Evolutionary conservation across 2,329 filamentous ascomycete genomes (phyloP), one percentile per base, ranked within the genome.

Genomic region (Colletotrichum lindemuthianum): DNA sequence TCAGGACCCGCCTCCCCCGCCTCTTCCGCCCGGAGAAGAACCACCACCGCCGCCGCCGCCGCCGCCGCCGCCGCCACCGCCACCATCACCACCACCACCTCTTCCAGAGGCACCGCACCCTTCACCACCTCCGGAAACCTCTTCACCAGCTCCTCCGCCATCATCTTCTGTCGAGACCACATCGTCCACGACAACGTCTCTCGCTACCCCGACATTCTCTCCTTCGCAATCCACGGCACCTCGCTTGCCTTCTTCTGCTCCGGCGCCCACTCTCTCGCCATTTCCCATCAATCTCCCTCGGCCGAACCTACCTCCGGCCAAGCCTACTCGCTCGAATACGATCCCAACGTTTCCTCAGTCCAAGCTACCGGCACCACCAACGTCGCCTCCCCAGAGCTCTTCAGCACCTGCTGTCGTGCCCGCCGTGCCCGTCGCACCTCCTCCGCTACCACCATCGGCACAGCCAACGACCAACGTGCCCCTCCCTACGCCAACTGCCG

Each of bases 1-100:
- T n/a, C 60, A 55, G 39, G 50, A 55, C 7, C 61, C 57, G 12
- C 43, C 55, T 24, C 44, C 44, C 12, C 57, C 55, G 6, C 53
- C 53, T 56, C 53, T 43, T 8, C 41, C 43, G 10, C 53, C 53
- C 10, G 41, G 36, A 8, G 54, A 57, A 36, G 16, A 39, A 11
- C 54, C 53, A 5, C 49, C 60, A 0, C 24, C 56, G 16, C 50
- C 51, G 2, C 39, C 49, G 6, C 49, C 49, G 10, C 49, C 49
- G 12, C 55, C 56, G 4, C 33, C 56, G 1, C 24, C 55, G 8
- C 37, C 39, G 6, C 49, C 56, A 33, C 51, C 52, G 15, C 15
- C 39, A 4, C 48, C 54, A 32, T 16, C 45, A 43, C 52, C 51
- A 15, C 43, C 33, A 10, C 43, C 33, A 10, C 60, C 34, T 34